Evolutionary conservation across 768 basidiomycete species (phyloP).

Genomic region (Mycena indigotica): DNA sequence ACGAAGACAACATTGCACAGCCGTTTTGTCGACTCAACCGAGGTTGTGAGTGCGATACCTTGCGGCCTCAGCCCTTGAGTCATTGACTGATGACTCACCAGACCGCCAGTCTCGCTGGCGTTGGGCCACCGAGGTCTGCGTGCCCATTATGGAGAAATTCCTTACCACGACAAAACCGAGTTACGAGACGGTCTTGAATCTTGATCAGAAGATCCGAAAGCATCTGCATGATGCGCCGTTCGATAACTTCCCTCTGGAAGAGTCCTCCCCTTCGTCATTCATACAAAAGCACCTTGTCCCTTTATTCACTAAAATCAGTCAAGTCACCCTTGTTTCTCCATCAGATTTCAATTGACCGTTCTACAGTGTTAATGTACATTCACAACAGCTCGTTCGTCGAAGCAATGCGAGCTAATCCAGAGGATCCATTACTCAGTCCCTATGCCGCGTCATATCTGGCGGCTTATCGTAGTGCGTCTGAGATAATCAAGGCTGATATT

Average conservation of each 20-base stretch:
- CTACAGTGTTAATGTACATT: constrained; percentile 44
- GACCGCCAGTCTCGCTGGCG: constrained; percentile 16
- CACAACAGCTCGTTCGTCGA: constrained; percentile 50
- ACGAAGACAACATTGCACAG: constrained; percentile 32
- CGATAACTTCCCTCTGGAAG: constrained; percentile 28
- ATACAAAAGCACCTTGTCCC: constrained; percentile 34
- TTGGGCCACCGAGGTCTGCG: constrained; percentile 25
- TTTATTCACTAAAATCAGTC: constrained; percentile 34
- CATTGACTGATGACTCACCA: no score
- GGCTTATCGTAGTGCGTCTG: constrained; percentile 48
- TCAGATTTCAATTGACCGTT: not conserved
- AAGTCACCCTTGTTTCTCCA: not conserved
- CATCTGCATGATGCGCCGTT: constrained; percentile 8
- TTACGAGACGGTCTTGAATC: constrained; percentile 44
- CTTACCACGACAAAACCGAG: constrained; percentile 40
- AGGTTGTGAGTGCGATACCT: constrained; percentile 31
- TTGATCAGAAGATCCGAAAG: constrained; percentile 41
- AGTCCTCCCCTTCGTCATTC: constrained; percentile 33
- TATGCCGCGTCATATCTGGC: constrained; percentile 54
- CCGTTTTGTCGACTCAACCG: constrained; percentile 33
- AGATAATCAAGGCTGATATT: constrained; percentile 38
- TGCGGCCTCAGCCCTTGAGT: no score
- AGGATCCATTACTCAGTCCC: constrained; percentile 46
- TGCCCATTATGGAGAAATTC: constrained; percentile 38
- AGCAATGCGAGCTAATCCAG: constrained; percentile 44